Evolutionary conservation across 805 yeast genomes (phyloP).

Genomic region (Candida berthetii): DNA sequence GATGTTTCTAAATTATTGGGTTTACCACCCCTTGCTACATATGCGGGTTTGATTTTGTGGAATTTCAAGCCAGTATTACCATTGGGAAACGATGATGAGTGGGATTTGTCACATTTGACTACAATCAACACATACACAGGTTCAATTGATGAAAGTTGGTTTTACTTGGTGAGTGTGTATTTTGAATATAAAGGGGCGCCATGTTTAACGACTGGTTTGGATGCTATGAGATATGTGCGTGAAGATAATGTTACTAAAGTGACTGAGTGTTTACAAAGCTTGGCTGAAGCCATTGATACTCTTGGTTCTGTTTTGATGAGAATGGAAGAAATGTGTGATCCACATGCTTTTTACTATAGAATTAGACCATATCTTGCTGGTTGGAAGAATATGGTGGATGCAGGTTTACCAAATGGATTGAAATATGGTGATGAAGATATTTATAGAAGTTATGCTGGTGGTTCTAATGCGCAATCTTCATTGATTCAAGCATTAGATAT

Average conservation of each 20-base stretch:
- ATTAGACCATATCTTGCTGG: conserved; percentile 91
- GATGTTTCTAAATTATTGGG: conserved; percentile 52
- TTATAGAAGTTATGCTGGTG: conserved; percentile 69
- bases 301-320: conserved; percentile 68
- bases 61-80: conserved; percentile 66
- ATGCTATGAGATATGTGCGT: conserved; percentile 54
- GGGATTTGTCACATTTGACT: conserved; percentile 62
- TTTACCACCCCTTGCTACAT: conserved; percentile 83
- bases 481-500: conserved; percentile 83
- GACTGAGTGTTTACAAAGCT: conserved; percentile 41
- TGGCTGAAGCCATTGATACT: conserved; percentile 72
- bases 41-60: conserved; percentile 86
- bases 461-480: conserved; percentile 91
- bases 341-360: conserved; percentile 82
- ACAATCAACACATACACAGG: conserved; percentile 87
- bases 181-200: conserved; percentile 81
- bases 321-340: conserved; percentile 94
- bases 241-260: conserved; percentile 36
- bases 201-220: conserved; percentile 59
- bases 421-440: conserved; percentile 59
- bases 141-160: conserved; percentile 89
- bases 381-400: conserved; percentile 87
- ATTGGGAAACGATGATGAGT: conserved; percentile 18
- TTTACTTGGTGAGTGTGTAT: conserved; percentile 80
- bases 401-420: conserved; percentile 77